A percentile compares a stretch with the other conserved stretches of the same genome.
These are phyloP conservation scores for Thymus mandschuricus DNA, from an alignment of 257 asterid genomes.

Conservation along the genomic window DNA sequence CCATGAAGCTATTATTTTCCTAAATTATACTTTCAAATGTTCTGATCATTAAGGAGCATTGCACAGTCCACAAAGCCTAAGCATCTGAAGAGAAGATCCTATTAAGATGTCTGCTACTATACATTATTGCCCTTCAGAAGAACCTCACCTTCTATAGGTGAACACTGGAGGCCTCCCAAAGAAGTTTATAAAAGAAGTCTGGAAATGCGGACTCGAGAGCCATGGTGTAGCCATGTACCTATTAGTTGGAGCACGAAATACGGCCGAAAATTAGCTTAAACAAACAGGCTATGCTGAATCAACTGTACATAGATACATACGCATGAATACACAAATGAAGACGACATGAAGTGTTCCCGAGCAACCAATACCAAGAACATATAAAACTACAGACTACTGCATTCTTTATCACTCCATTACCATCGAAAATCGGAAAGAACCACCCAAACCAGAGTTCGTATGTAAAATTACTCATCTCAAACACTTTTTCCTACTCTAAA, in stretches of 20 bases:
- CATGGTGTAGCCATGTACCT: conserved; percentile 76
- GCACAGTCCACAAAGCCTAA: conserved; percentile 4
- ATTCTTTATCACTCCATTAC: conserved; percentile 3
- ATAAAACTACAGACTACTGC: conserved; percentile 2
- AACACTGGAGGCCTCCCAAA: conserved; percentile 69
- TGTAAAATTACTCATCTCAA: not conserved
- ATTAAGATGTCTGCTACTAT: not conserved
- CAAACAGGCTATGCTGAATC: conserved; percentile 3
- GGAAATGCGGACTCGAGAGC: conserved; percentile 73
- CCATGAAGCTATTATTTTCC: not conserved
- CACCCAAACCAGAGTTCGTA: not conserved
- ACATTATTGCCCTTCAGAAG: not conserved
- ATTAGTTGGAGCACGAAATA: conserved; percentile 15
- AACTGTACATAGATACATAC: not conserved
- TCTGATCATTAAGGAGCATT: not conserved
- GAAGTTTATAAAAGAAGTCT: conserved; percentile 58
- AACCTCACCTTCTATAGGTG: conserved; percentile 61
- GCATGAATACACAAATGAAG: not conserved
- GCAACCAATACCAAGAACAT: conserved; percentile 6
- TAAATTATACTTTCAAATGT: not conserved
- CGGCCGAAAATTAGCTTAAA: conserved; percentile 3
- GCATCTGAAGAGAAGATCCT: conserved; percentile 1
- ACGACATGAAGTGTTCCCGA: conserved; percentile 8
- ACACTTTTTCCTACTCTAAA: not conserved
- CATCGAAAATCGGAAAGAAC: conserved; percentile 11